Conservation (phyloP, 352 stramenopile genomes). For the Phytophthora citrophthora region DNA sequence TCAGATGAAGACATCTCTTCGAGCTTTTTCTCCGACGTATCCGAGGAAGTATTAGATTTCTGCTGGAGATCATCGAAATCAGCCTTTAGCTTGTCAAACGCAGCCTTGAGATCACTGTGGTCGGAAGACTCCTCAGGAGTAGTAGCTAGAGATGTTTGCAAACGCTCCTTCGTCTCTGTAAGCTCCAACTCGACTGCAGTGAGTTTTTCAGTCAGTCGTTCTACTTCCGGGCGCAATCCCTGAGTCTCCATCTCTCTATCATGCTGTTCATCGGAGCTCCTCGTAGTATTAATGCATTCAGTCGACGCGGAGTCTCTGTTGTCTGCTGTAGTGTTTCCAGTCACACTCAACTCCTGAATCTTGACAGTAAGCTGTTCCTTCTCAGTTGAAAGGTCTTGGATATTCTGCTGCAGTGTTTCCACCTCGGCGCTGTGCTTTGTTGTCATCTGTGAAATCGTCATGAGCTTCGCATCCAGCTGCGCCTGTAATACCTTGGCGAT, state of each 20-base stretch:
- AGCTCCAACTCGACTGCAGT: slow-evolving; percentile 17
- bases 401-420: slow-evolving; percentile 36
- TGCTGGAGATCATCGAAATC: slow-evolving; percentile 13
- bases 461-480: slow-evolving; percentile 50
- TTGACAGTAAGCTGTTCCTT: slow-evolving; percentile 32
- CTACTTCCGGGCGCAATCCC: slow-evolving; percentile 6
- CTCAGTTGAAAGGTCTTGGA: slow-evolving; percentile 37
- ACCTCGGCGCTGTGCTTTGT: slow-evolving; percentile 37
- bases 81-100: too few species aligned
- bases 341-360: slow-evolving; percentile 28
- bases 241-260: slow-evolving; percentile 6
- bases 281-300: slow-evolving; percentile 14
- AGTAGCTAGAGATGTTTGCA: slow-evolving; percentile 3
- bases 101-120: too few species aligned
- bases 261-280: slow-evolving; percentile 6
- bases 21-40: neutral
- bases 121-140: slow-evolving; percentile 3
- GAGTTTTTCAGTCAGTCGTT: slow-evolving; percentile 19
- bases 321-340: slow-evolving; percentile 22
- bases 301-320: neutral
- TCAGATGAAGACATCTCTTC: neutral
- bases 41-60: slow-evolving; percentile 3
- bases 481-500: slow-evolving; percentile 51
- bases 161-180: slow-evolving; percentile 14
- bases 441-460: slow-evolving; percentile 51